phyloP scores from a whole-genome alignment of 2,329 filamentous ascomycete species.

The Monosporascus sp. region DNA sequence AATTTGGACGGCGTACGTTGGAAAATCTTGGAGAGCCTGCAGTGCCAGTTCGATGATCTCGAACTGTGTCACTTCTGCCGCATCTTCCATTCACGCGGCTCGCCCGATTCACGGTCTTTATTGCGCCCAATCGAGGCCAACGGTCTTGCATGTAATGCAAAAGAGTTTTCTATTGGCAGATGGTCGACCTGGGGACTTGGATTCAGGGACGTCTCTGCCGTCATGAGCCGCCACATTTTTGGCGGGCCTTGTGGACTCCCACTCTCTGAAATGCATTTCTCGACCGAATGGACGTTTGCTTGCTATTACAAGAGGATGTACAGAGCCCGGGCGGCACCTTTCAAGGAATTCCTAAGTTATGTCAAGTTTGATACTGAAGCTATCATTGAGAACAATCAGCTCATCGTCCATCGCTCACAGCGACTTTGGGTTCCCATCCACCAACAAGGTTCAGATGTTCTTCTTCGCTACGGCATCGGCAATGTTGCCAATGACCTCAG shows the following conservation, averaged over 20 bases:
- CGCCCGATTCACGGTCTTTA: not conserved
- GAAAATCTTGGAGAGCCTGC: slow-evolving; percentile 3
- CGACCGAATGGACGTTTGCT: slow-evolving; percentile 7
- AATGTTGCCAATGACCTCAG: slow-evolving; percentile 7
- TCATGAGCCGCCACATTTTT: slow-evolving; percentile 1
- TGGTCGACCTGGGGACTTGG: slow-evolving; percentile 8
- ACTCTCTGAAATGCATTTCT: slow-evolving; percentile 3
- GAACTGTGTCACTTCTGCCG: slow-evolving; percentile 9
- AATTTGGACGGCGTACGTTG: slow-evolving; percentile 2
- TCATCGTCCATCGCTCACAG: slow-evolving; percentile 6
- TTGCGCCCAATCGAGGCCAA: not conserved
- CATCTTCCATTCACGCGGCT: slow-evolving; percentile 5
- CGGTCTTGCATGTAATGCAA: slow-evolving; percentile 2
- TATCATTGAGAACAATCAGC: not conserved
- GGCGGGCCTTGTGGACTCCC: slow-evolving; percentile 1
- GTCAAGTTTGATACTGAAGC: slow-evolving; percentile 8
- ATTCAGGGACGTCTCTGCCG: slow-evolving; percentile 6
- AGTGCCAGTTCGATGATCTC: slow-evolving; percentile 1
- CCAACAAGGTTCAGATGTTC: slow-evolving; percentile 6
- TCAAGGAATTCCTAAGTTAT: slow-evolving; percentile 8
- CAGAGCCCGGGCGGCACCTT: slow-evolving; percentile 3
- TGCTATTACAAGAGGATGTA: slow-evolving; percentile 5
- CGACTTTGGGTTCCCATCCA: slow-evolving; percentile 9
- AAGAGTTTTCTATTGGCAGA: slow-evolving; percentile 5
- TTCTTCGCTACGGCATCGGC: slow-evolving; percentile 8